Base-by-base conservation (phyloP, 2,329 filamentous ascomycete genomes). In the Dactylellina parvicollis region DNA sequence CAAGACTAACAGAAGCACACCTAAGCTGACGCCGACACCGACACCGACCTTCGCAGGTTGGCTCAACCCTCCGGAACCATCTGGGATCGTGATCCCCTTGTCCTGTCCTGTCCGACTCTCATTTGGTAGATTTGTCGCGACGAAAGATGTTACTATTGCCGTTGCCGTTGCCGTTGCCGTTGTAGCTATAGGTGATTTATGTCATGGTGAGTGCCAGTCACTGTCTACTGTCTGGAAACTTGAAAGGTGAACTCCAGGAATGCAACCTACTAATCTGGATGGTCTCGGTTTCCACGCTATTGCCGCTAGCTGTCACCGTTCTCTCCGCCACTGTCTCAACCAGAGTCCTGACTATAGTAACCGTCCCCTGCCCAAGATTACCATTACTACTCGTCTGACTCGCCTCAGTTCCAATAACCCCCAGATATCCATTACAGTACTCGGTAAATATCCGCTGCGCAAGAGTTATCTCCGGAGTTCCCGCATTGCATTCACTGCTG, bases 351-450 rank as follows among this genome's bases (percentile, higher is more conserved):
- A 47, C 16, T 5, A 40, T 14, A 1, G 62, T 57, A 12, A 47
- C 60, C 8, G 49, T 57, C 7, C 4, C 50, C 7, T 4, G 7
- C 9, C 14, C 32, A 1, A 2, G 8, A 18, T 26, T 20, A 9
- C 22, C 18, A 16, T 16, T 24, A 14, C 18, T 26, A 14, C 12
- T 36, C 8, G 2, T 26, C 28, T 26, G 8, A 10, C 20, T 12
- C 16, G 22, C 16, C 46, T 38, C 26, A 1, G 24, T 30, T 2
- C 16, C 32, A 4, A 32, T n/a, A 1, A 16, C 28, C 1, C 47
- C 59, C 7, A 65, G 9, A 49, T 65, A 65, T 2, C 4, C 4
- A 30, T 65, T 36, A 16, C 60, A 65, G 49, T 65, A 56, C 18
- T 8, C 60, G 4, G 28, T n/a, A 47, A 55, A 65, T 9, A 65